Percentiles rank a stretch among this genome's conserved stretches.
Conservation (phyloP, 2,329 filamentous ascomycete species). For the Cercospora sp. region DNA sequence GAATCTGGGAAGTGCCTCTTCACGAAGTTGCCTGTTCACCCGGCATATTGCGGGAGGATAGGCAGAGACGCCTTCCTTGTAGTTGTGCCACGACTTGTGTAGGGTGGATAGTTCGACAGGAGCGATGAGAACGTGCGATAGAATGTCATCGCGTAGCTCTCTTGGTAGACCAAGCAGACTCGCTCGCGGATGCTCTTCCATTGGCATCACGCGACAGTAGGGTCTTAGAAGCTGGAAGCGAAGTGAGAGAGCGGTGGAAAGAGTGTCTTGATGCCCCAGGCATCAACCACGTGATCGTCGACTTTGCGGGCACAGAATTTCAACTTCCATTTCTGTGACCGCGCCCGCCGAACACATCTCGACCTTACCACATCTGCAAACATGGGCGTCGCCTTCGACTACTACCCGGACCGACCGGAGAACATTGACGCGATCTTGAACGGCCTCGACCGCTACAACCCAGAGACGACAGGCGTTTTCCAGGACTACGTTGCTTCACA, state of each 20-base stretch:
- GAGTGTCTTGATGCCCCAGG: background rate
- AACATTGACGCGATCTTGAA: conserved; percentile 93
- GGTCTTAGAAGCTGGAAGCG: too few species aligned
- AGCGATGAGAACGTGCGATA: conserved; percentile 25
- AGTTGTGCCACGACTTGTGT: conserved; percentile 20
- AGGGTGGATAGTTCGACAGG: conserved; percentile 29
- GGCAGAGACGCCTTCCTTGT: conserved; percentile 24
- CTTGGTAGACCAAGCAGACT: conserved; percentile 30
- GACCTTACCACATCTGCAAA: conserved; percentile 9
- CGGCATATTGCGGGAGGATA: conserved; percentile 25
- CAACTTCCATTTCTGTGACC: background rate
- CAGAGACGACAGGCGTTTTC: conserved; percentile 88
- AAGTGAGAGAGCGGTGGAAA: background rate
- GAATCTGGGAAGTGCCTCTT: conserved; percentile 29
- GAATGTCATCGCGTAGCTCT: conserved; percentile 33
- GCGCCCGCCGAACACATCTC: background rate
- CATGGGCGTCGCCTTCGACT: conserved; percentile 68
- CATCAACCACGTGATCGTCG: background rate
- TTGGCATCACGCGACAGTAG: background rate
- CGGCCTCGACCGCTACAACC: conserved; percentile 97
- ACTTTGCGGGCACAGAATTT: conserved; percentile 17
- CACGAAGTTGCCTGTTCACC: conserved; percentile 28
- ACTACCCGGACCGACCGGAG: conserved; percentile 86
- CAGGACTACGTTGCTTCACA: conserved; percentile 93
- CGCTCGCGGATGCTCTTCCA: conserved; percentile 1